Conservation (phyloP, 129 eudicot species). For the Scalesia atractyloides region DNA sequence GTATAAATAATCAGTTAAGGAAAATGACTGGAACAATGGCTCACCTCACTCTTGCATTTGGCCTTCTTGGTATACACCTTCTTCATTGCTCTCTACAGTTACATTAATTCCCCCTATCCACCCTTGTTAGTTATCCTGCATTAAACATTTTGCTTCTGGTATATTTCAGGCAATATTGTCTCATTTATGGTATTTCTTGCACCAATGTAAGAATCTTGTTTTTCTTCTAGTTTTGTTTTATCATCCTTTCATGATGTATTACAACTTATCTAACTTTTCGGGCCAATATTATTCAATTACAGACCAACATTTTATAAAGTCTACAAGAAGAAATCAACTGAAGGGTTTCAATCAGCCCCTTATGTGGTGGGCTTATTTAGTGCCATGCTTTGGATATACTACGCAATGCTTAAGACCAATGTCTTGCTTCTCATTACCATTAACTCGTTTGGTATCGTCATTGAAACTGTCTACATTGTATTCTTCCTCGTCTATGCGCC, state of each 20-base stretch:
- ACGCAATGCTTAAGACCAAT: slow-evolving; percentile 58
- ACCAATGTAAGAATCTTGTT: slow-evolving; percentile 51
- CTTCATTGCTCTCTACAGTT: background rate
- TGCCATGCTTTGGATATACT: slow-evolving; percentile 71
- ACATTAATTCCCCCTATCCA: background rate
- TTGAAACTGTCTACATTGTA: slow-evolving; percentile 55
- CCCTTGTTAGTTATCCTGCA: background rate
- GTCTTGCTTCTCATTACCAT: slow-evolving; percentile 65
- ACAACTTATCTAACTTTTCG: background rate
- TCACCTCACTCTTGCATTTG: slow-evolving; percentile 34
- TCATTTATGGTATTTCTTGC: slow-evolving; percentile 68
- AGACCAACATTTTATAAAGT: slow-evolving; percentile 70
- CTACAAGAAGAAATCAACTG: slow-evolving; percentile 72
- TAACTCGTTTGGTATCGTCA: slow-evolving; percentile 55
- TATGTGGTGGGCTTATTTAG: slow-evolving; percentile 75
- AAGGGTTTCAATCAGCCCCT: slow-evolving; percentile 69
- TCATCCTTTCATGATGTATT: background rate
- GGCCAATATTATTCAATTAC: slow-evolving; percentile 2
- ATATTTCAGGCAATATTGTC: slow-evolving; percentile 55
- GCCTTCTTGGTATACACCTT: slow-evolving; percentile 27
- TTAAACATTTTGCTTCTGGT: background rate
- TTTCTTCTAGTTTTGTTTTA: background rate
- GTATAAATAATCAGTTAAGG: background rate
- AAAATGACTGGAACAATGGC: slow-evolving; percentile 24
- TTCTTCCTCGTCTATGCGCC: slow-evolving; percentile 69